phyloP scores from a whole-genome alignment of 1,284 basidiomycete genomes.

The Boletus austroedulis region DNA sequence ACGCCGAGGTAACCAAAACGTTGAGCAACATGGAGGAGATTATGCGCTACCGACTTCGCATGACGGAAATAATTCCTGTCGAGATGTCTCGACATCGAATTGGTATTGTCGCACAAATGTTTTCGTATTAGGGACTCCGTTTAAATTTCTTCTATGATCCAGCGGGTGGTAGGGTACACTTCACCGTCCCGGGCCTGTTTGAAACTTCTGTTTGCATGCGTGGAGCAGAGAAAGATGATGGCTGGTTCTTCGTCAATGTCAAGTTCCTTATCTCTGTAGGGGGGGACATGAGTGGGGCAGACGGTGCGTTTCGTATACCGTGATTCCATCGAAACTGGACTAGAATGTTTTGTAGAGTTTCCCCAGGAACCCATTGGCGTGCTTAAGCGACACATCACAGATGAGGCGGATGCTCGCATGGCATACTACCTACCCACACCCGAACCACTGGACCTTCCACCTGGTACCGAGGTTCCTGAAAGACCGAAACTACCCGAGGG shows the following conservation, averaged over 20 bases:
- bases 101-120: slow-evolving; percentile 41
- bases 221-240: slow-evolving; percentile 62
- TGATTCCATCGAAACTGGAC: background rate
- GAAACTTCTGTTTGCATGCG: slow-evolving; percentile 69
- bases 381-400: slow-evolving; percentile 66
- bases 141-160: slow-evolving; percentile 21
- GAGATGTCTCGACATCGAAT: slow-evolving; percentile 75
- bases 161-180: slow-evolving; percentile 77
- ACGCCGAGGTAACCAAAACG: slow-evolving; percentile 63
- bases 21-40: slow-evolving; percentile 71
- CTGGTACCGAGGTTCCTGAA: slow-evolving; percentile 46
- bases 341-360: slow-evolving; percentile 49
- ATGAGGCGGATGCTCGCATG: slow-evolving; percentile 67
- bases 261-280: slow-evolving; percentile 76
- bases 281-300: slow-evolving; percentile 65
- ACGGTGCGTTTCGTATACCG: slow-evolving; percentile 45
- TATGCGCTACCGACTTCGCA: slow-evolving; percentile 73
- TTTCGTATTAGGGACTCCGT: slow-evolving; percentile 5
- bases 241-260: slow-evolving; percentile 81
- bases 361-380: slow-evolving; percentile 60
- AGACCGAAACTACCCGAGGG: slow-evolving; percentile 57
- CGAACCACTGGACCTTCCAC: slow-evolving; percentile 39
- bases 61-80: slow-evolving; percentile 69
- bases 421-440: slow-evolving; percentile 56
- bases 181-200: slow-evolving; percentile 73